phyloP scores from a whole-genome alignment of 441 rosid species.

The Mallotus repandus region DNA sequence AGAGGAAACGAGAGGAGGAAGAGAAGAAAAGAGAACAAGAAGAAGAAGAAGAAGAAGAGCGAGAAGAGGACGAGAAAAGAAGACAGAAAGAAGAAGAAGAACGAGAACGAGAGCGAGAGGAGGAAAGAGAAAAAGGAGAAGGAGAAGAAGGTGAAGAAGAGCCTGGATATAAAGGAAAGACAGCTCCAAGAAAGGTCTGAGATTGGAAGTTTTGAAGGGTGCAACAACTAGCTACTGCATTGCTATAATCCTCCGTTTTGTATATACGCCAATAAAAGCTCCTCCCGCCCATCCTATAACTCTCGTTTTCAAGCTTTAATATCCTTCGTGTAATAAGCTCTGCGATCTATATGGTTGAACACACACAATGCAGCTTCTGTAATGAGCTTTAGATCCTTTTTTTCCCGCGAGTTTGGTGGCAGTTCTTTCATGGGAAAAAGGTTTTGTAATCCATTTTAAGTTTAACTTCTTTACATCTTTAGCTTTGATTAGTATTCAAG shows the following conservation, averaged over 20 bases:
- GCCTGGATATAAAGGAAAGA: neutral
- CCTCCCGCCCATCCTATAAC: no score
- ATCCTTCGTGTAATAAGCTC: slow-evolving; percentile 3
- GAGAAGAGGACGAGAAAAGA: slow-evolving; percentile 10
- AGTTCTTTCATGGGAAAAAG: neutral
- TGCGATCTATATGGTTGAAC: neutral
- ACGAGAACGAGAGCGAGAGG: neutral
- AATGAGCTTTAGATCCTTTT: slow-evolving; percentile 6
- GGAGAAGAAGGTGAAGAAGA: slow-evolving; percentile 17
- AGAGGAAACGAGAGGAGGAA: neutral
- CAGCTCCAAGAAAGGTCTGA: slow-evolving; percentile 12
- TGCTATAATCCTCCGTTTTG: neutral
- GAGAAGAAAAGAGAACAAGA: slow-evolving; percentile 21
- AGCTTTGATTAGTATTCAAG: no score
- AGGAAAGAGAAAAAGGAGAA: no score
- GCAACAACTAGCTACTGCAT: neutral
- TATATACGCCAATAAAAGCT: neutral
- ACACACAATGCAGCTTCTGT: neutral
- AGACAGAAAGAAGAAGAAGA: slow-evolving; percentile 7
- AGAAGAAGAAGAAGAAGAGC: neutral
- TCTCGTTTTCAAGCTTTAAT: slow-evolving; percentile 3
- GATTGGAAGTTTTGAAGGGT: slow-evolving; percentile 2
- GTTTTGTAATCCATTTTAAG: neutral
- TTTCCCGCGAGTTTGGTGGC: neutral
- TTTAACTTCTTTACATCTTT: no score